Evolutionary conservation across 208 protist species (phyloP), one percentile per base, ranked within the genome.

Genomic region (Kentomonas sorsogonicus): DNA sequence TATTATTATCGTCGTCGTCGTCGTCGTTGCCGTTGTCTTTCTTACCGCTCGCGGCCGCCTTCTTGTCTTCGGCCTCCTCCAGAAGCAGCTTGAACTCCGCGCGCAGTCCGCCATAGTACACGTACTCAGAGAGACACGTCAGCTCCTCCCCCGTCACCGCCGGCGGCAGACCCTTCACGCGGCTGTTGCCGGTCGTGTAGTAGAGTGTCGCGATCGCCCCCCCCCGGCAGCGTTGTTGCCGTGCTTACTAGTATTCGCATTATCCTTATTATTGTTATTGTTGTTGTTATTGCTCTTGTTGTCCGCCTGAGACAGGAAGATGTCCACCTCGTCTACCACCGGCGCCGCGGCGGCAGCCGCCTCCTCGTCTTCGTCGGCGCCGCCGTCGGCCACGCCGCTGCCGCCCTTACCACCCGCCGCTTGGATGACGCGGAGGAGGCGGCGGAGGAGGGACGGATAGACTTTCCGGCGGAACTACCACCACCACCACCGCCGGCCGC

Each of bases 71-170:
- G 23, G 39, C 79, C 20, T 77, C 72, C 44, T 86, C 78, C 39
- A 83, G 43, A 31, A 89, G 45, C 27, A 77, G 41, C n/a, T 66
- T 68, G 44, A 70, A 85, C 36, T 73, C 71, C 11, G 61, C 58
- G 39, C 50, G 64, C 25, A 92, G 62, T 25, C 77, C 85, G 20
- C 85, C 85, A 69, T 73, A 86, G 54, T 86, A 87, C 29, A 89
- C 38, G 56, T 89, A 92, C 50, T 87, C 78, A 5, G 69, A 46
- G 18, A 92, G 61, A 43, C 58, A 78, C 62, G 69, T 44, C 46
- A 92, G 68, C 16, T 78, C 77, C 10, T 83, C 75, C 7, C 64
- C 60, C 7, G 73, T 75, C 16, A 93, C 55, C 2, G 78, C 50
- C 11, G 77, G 63, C 29, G 67, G 60, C 13, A 93, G 72, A 0